Base-by-base conservation (phyloP, 768 basidiomycete genomes). In the Terana coerulea region DNA sequence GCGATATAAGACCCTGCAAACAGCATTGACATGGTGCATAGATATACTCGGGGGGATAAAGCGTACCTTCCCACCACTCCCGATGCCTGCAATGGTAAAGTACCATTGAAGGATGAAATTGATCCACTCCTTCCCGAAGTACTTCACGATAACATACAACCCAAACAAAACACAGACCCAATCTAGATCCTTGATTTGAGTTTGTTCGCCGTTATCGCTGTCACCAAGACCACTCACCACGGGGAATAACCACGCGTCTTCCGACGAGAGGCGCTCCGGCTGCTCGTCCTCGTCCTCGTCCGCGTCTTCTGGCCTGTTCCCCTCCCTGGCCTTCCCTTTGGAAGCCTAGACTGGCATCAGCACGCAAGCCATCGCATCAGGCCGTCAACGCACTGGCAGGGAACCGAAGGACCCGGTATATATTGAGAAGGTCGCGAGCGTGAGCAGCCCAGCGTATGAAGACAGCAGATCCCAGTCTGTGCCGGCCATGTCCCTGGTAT, bases 51-150 rank as follows among this genome's bases (percentile, higher is more conserved):
- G 22, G 31, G 11, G 24, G 3, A 15, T 29, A 22, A 6, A 14
- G 31, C 73, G 55, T 59, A 84, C 88, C 73, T 79, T 82, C 79
- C 86, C 85, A 22, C 88, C 79, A 56, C 81, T 82, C 22, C 78
- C 81, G 8, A 83, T 74, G 0, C 84, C 84, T 4, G 76, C 75
- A 24, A 88, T 28, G 21, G 84, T 76, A 56, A 88, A 88, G 59
- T 88, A 91, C 81, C 79, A 83, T 5, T 78, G 84, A 21, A 95
- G 71, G 5, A 93, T 58, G 76, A 78, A 79, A 67, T 95, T 95
- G 51, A 95, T 81, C 85, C 89, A 90, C 52, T 83, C 81, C 58
- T 78, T 81, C 28, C 91, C 90, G 47, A 88, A 68, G 64, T 84
- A 91, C 61, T 81, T 86, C 50, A 95, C 75, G 24, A 88, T 66